Evolutionary conservation across 129 eudicot genomes (phyloP), one percentile per base, ranked within the genome.

Genomic region (Daucus carota): DNA sequence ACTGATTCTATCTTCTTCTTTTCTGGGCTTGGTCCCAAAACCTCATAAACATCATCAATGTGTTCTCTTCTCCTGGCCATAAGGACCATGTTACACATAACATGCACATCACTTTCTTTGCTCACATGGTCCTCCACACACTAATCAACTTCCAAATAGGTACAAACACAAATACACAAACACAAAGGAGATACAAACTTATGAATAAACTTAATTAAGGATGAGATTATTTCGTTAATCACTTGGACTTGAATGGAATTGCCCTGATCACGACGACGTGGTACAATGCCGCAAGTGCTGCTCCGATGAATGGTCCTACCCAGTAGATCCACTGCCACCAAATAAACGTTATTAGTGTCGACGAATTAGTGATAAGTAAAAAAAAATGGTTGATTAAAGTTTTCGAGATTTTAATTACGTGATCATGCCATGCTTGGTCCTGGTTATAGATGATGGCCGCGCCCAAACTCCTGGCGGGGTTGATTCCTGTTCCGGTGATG

Each of bases 401-500:
- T 63, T 32, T 9, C 0, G 10, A 32, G 70, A 2, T 16, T 31
- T 16, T 31, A 12, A 85, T 84, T 83, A 90, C 96, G 36, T 90
- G 96, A 32, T 90, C 93, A 63, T 84, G 44, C 96, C 96, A 90
- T 1, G 86, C 90, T 13, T 79, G 88, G 81, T 78, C 57, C 87
- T 80, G 66, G 88, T 90, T 84, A 84, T 84, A 88, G 82, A 90
- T 84, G 29, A 90, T 83, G 0, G 96, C 93, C 1, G 96, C 87
- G 24, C 92, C 96, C 9, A 87, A 81, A 90, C 92, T 87, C 80
- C 96, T 74, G 18, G 96, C 96, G 3, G 96, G 96, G 86, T 90
- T 89, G 68, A 89, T 88, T 72, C 92, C 90, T 5, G 96, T 87
- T 28, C 91, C 90, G 48, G 91, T 89, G 44, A 90, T 79, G 11